Evolutionary conservation across 2,329 filamentous ascomycete species (phyloP), one percentile per base, ranked within the genome.

Genomic region (Uncinocarpus reesii): DNA sequence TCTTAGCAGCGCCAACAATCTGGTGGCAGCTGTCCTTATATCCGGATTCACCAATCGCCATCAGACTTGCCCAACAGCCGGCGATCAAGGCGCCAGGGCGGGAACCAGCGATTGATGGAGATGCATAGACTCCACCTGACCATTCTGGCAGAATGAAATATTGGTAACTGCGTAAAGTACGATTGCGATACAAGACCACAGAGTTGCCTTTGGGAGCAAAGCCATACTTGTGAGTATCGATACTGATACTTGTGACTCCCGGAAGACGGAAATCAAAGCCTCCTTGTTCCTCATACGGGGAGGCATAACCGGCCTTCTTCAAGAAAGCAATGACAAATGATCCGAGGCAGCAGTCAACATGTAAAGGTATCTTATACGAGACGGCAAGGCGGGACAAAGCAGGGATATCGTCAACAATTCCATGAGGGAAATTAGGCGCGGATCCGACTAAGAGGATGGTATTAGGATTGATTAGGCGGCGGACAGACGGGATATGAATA

Each of bases 191-290:
- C 35, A 98, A 76, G 11, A 95, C 76, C 1, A 88, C 92, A 45
- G 84, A 92, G 75, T 94, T 98, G 57, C 92, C 92, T 72, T 98
- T 98, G 46, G 92, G 92, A 1, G 92, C 92, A 63, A 98, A 98
- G 31, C 92, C 92, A 65, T 98, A 98, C 67, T 98, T 98, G 77
- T 98, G 92, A 2, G 92, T 98, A 65, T 98, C 92, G 65, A 89
- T 93, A 56, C 82, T 88, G 66, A 98, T 96, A 65, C 84, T 90
- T 2, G 90, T 95, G 31, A 98, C 92, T 58, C 92, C 92, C 57
- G 86, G 87, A 51, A 93, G 80, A 48, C 85, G 81, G 78, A 98
- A 98, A 66, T 98, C 92, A 62, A 96, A 96, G 4, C 80, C 81
- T 57, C 84, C 80, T 18, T 84, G 78, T 53, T 93, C 86, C 45